Percentiles rank a stretch among this genome's conserved stretches.
Conservation (phyloP, 176 grass and related monocot species). For the Guadua angustifolia region DNA sequence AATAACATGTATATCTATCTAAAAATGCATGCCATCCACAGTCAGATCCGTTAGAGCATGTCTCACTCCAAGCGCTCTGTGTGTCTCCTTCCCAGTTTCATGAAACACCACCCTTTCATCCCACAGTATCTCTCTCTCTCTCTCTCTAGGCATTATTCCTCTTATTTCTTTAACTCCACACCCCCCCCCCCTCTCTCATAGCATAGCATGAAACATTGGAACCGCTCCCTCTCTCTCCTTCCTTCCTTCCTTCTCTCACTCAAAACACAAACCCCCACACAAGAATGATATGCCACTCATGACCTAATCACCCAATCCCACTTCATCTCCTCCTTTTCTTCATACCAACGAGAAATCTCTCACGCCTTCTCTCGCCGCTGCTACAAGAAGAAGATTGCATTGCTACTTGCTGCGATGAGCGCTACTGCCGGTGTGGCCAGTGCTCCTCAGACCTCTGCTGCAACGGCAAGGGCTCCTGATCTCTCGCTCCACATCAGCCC, state of each 20-base stretch:
- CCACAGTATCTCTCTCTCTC: not conserved
- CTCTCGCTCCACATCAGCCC: slow-evolving; percentile 88
- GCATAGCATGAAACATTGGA: slow-evolving; percentile 32
- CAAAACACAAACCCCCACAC: slow-evolving; percentile 36
- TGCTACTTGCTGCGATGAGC: slow-evolving; percentile 35
- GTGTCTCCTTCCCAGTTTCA: slow-evolving; percentile 41
- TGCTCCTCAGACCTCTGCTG: slow-evolving; percentile 16
- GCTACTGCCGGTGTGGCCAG: slow-evolving; percentile 11
- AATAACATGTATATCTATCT: too few species aligned
- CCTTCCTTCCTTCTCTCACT: not conserved
- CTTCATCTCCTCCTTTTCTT: slow-evolving; percentile 1
- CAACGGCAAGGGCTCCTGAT: slow-evolving; percentile 52
- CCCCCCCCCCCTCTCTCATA: slow-evolving; percentile 41
- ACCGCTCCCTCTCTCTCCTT: not conserved
- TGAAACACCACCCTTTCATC: not conserved
- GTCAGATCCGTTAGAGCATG: slow-evolving; percentile 49
- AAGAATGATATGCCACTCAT: slow-evolving; percentile 83
- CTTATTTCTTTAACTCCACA: slow-evolving; percentile 19
- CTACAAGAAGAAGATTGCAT: not conserved
- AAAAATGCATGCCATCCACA: not conserved
- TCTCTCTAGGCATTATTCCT: slow-evolving; percentile 50
- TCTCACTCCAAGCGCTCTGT: slow-evolving; percentile 38
- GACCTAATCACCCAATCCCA: slow-evolving; percentile 63
- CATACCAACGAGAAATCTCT: not conserved
- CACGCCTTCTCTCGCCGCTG: not conserved